Evolutionary conservation across 2,329 filamentous ascomycete genomes (phyloP).

Genomic region (Aspergillus intermedius): DNA sequence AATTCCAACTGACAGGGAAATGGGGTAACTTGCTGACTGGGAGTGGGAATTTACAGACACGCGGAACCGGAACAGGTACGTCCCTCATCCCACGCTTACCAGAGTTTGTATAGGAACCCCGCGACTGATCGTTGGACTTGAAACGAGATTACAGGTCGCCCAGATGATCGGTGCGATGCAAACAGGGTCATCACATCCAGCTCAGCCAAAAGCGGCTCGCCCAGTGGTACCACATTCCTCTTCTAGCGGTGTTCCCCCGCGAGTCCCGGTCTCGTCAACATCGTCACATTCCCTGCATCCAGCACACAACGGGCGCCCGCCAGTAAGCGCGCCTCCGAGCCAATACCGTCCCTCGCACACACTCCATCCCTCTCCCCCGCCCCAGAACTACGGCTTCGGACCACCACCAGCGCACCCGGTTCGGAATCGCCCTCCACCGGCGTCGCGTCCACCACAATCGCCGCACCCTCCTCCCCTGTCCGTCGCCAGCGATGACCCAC

Average conservation of each 20-base stretch:
- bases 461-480: slow-evolving; percentile 50
- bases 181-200: slow-evolving; percentile 22
- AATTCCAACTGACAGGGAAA: neutral
- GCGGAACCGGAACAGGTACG: slow-evolving; percentile 67
- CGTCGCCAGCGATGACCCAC: slow-evolving; percentile 45
- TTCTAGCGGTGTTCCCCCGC: slow-evolving; percentile 20
- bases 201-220: slow-evolving; percentile 20
- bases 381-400: slow-evolving; percentile 45
- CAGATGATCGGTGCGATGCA: slow-evolving; percentile 38
- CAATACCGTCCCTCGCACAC: slow-evolving; percentile 29
- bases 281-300: slow-evolving; percentile 9
- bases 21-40: slow-evolving; percentile 12
- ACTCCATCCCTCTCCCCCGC: slow-evolving; percentile 37
- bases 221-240: slow-evolving; percentile 15
- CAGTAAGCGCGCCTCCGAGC: slow-evolving; percentile 11
- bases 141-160: slow-evolving; percentile 31
- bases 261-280: slow-evolving; percentile 21
- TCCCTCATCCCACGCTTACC: neutral
- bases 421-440: slow-evolving; percentile 49
- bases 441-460: slow-evolving; percentile 60
- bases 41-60: slow-evolving; percentile 46
- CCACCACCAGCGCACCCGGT: slow-evolving; percentile 47
- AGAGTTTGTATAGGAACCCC: neutral
- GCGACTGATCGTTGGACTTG: neutral
- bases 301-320: slow-evolving; percentile 13